Percentiles rank a stretch among this genome's conserved stretches.
Evolutionary conservation across 75 land plant genomes (phyloP).

Genomic region (Pinus albicaulis): DNA sequence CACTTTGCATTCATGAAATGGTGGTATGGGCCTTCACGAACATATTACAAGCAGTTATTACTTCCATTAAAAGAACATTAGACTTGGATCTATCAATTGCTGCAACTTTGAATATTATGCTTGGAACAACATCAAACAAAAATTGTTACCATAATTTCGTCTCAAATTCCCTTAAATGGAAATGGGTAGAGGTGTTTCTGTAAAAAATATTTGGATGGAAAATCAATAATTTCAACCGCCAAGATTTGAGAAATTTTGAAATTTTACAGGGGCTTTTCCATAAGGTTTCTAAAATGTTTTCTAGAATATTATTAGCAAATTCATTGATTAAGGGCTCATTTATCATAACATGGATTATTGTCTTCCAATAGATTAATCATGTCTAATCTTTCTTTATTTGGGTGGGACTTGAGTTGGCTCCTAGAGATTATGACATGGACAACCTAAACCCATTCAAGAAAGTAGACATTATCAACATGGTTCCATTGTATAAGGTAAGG

Average conservation of each 20-base stretch:
- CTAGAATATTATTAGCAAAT: neutral
- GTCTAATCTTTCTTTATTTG: conserved; percentile 10
- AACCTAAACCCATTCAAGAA: conserved; percentile 67
- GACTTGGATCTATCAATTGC: conserved; percentile 69
- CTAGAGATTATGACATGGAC: conserved; percentile 89
- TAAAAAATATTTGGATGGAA: conserved; percentile 81
- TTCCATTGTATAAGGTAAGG: conserved; percentile 87
- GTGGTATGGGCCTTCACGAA: conserved; percentile 91
- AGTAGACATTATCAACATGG: conserved; percentile 87
- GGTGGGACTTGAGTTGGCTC: conserved; percentile 95
- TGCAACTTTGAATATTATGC: conserved; percentile 80
- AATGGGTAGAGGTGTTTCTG: conserved; percentile 76
- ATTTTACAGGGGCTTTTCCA: conserved; percentile 94
- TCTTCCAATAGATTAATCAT: neutral
- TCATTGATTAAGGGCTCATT: neutral
- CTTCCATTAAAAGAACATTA: conserved; percentile 44
- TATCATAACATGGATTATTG: neutral
- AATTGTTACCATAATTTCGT: conserved; percentile 11
- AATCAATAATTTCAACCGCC: conserved; percentile 34
- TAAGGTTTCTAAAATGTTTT: conserved; percentile 46
- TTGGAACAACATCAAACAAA: conserved; percentile 55
- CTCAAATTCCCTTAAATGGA: conserved; percentile 40
- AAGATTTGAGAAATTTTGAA: conserved; percentile 74
- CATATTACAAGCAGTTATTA: conserved; percentile 79
- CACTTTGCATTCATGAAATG: conserved; percentile 99